These are phyloP conservation scores for Neurospora sp. DNA, from an alignment of 495 filamentous ascomycete species.

Conservation along the genomic window DNA sequence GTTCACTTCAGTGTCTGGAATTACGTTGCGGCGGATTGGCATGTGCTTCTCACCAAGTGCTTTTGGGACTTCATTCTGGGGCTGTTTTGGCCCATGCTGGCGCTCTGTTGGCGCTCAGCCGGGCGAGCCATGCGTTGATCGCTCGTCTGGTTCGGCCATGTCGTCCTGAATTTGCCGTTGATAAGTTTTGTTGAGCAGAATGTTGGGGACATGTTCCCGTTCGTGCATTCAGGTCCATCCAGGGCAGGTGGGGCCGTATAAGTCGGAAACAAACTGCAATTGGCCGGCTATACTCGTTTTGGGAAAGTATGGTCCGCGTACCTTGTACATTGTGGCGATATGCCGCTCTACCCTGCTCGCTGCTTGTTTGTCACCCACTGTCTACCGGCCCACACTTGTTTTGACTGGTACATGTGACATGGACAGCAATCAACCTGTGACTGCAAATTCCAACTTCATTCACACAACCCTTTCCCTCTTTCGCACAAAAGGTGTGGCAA, in stretches of 20 bases:
- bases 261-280: neutral
- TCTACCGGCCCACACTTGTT: neutral
- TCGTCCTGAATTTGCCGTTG: constrained; percentile 12
- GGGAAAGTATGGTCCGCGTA: neutral
- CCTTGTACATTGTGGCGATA: neutral
- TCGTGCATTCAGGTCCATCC: neutral
- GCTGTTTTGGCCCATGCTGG: neutral
- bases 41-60: neutral
- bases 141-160: neutral
- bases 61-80: neutral
- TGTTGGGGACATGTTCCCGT: constrained; percentile 19
- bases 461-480: neutral
- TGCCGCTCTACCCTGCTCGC: neutral
- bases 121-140: neutral
- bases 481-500: neutral
- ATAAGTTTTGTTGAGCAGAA: constrained; percentile 27
- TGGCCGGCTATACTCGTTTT: neutral
- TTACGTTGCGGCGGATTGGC: neutral
- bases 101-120: neutral
- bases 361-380: neutral
- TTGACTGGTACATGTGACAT: neutral
- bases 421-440: neutral
- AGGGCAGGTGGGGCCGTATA: neutral
- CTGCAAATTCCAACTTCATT: neutral
- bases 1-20: neutral